Evolutionary conservation across 225 moss, liverwort and hornwort species (phyloP).

Genomic region (Asterella californica): DNA sequence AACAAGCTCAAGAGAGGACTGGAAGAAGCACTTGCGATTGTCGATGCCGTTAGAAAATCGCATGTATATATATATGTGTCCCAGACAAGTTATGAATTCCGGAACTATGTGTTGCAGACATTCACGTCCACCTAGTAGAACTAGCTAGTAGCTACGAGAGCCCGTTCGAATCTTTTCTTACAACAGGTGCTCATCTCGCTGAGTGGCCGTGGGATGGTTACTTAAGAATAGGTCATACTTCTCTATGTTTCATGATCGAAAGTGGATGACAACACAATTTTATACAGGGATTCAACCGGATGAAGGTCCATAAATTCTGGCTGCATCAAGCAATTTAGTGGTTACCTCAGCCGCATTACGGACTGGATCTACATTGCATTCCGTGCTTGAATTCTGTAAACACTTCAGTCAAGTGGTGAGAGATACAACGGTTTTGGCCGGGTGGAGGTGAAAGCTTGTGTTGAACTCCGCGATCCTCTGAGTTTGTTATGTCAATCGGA

Average conservation of each 20-base stretch:
- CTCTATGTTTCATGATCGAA: not conserved
- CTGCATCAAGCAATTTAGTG: not conserved
- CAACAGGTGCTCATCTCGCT: not conserved
- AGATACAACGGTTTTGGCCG: not conserved
- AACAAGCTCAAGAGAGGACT: not conserved
- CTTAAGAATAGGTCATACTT: not conserved
- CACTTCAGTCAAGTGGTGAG: not conserved
- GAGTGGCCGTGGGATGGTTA: not conserved
- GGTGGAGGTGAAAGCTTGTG: not conserved
- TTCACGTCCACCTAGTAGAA: not conserved
- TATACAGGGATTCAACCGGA: not conserved
- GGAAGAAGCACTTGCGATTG: not conserved
- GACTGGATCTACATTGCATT: not conserved
- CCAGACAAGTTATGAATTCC: not conserved
- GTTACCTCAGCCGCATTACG: not conserved
- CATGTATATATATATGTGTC: not conserved
- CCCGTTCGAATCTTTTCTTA: not conserved
- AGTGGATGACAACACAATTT: not conserved
- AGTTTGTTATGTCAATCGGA: not conserved
- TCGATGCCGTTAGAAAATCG: not conserved
- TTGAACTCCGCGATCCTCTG: not conserved
- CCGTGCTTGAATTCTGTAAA: not conserved
- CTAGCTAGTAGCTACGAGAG: not conserved
- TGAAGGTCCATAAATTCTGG: not conserved
- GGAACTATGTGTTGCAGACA: not conserved